Base-by-base conservation (phyloP, 2,329 filamentous ascomycete genomes). In the Neofusicoccum sp. region DNA sequence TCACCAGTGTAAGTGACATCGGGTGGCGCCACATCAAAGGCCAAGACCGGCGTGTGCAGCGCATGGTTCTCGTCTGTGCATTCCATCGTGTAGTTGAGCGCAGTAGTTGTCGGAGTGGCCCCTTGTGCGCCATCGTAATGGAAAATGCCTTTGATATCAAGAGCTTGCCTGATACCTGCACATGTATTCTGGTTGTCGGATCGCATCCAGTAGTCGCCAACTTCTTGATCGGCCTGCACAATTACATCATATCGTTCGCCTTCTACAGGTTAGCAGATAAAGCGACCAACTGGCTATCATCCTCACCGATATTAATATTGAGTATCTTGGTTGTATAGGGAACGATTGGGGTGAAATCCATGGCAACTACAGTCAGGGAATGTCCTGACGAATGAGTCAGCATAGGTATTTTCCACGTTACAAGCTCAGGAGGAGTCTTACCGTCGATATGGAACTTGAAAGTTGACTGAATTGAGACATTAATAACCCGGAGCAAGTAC, bases 401-500 rank as follows among this genome's bases (percentile, higher is more conserved):
- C 16, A 50, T 4, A 44, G 4, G 1, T 2, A 22, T 4, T 16
- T 12, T n/a, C 4, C 3, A 3, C 28, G 4, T 8, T 52, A 8
- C 14, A n/a, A 14, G 4, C 8, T 9, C 1, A 28, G 16, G 3
- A 28, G 6, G 1, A 29, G 22, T 22, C 64, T 56, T 62, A 65
- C 71, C 71, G 61, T 80, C 78, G 44, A 80, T 77, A 58, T 73
- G 74, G 68, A 81, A 80, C 63, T 77, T 77, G 67, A 75, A 79
- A 16, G 74, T 77, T 0, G 77, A 75, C 44, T 76, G 73, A 14
- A 74, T 73, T 2, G 72, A 69, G 3, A 81, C 73, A 73, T 89
- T 89, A 70, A 88, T 81, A 59, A 89, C 77, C 1, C 87, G 81
- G 11, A 85, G 78, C 11, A 84, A 83, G 71, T 89, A 84, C 4